Percentiles rank a stretch among this genome's conserved stretches.
Conservation (phyloP, 805 yeast genomes). For the Candida odintsovae region DNA sequence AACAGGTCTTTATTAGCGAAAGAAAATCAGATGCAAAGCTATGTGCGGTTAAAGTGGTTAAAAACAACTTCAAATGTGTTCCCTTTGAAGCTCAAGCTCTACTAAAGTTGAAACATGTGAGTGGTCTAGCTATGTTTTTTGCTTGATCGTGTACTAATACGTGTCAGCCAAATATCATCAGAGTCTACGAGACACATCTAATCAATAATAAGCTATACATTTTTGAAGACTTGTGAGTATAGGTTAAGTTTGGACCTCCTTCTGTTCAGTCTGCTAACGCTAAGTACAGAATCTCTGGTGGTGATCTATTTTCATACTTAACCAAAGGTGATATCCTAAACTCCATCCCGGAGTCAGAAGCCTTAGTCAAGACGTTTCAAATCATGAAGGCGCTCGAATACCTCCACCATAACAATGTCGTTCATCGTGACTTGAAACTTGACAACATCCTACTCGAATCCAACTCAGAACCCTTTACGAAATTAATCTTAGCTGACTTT, state of each 20-base stretch:
- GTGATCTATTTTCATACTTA: constrained; percentile 54
- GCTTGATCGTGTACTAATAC: constrained; percentile 3
- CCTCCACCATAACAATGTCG: constrained; percentile 48
- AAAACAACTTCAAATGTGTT: constrained; percentile 19
- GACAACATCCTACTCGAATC: constrained; percentile 56
- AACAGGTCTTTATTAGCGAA: constrained; percentile 28
- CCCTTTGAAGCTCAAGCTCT: constrained; percentile 41
- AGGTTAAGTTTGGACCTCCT: no score
- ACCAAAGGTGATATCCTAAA: constrained; percentile 33
- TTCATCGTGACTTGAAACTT: constrained; percentile 50
- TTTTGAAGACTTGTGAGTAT: constrained; percentile 36
- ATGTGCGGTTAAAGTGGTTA: constrained; percentile 47
- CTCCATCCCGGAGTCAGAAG: constrained; percentile 48
- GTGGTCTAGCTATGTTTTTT: constrained; percentile 11
- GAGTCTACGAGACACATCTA: constrained; percentile 32
- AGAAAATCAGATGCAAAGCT: constrained; percentile 21
- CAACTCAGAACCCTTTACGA: constrained; percentile 43
- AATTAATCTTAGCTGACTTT: constrained; percentile 61
- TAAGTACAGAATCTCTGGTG: constrained; percentile 37
- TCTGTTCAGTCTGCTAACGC: constrained; percentile 2
- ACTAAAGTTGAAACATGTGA: constrained; percentile 33
- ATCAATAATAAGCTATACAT: constrained; percentile 32
- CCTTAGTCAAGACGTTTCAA: constrained; percentile 49
- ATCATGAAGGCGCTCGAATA: constrained; percentile 49
- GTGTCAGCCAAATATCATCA: constrained; percentile 41